Evolutionary conservation across 768 basidiomycete genomes (phyloP), one percentile per base, ranked within the genome.

Genomic region (Rickenella mellea): DNA sequence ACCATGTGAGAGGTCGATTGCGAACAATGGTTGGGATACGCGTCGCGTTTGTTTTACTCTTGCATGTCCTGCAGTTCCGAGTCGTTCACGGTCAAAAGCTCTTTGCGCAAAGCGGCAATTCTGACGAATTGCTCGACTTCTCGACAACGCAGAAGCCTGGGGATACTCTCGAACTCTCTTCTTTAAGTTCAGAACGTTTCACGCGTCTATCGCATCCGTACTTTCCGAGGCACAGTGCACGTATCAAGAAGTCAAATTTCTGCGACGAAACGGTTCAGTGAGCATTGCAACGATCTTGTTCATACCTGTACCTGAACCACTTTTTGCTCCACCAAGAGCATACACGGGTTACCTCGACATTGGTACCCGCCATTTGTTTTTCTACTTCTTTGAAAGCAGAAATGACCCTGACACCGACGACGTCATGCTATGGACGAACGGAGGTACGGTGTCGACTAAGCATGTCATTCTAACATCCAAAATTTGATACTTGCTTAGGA

Each of bases 181-280:
- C 33, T 12, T 36, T 36, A 22, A 19, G 14, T 6, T 29, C 8
- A 4, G 42, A 43, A 6, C 22, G 24, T n/a, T 71, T 67, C 44
- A 64, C 67, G 2, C 47, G 63, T 7, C 52, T 74, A 26, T 60
- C 65, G 6, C 73, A 75, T 52, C 64, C 77, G 4, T 58, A 55
- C 6, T 77, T 76, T 46, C 76, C 78, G 15, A 55, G 61, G 26
- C 70, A 78, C 44, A 62, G 65, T 37, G 67, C 80, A 30, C 69
- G 78, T 28, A 59, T 81, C 49, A 80, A 78, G 63, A 78, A 76
- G 57, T 72, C 62, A 27, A 51, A 63, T 40, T 80, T 80, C 53
- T 80, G 78, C 48, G 78, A 80, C 53, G 69, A 73, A 10, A 80
- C 76, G 11, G 78, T 80, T 27, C 73, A 71, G 75, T 76, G 10